These are phyloP conservation scores for Globisporangium megalacanthum DNA, from an alignment of 352 stramenopile genomes.

Conservation along the genomic window DNA sequence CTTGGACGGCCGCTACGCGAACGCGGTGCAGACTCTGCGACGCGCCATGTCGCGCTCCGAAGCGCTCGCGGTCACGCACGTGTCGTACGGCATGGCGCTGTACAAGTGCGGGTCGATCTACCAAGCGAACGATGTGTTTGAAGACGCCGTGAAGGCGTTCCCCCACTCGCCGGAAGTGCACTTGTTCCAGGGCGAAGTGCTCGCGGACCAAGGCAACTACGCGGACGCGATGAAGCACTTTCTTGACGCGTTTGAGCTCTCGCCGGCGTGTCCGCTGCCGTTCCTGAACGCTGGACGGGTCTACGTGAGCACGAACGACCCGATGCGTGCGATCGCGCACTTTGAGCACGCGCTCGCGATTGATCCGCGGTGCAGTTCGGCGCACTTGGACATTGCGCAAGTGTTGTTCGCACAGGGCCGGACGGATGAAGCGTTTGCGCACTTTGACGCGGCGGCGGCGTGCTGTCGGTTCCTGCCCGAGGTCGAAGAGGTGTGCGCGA, in stretches of 20 bases:
- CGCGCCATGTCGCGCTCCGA: conserved; percentile 75
- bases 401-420: conserved; percentile 81
- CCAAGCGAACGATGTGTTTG: conserved; percentile 79
- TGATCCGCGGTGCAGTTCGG: conserved; percentile 71
- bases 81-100: conserved; percentile 83
- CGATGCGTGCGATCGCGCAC: conserved; percentile 70
- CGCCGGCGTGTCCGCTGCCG: conserved; percentile 67
- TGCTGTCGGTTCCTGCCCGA: conserved; percentile 82
- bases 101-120: conserved; percentile 83
- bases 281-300: conserved; percentile 81
- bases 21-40: conserved; percentile 64
- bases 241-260: conserved; percentile 60
- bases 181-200: conserved; percentile 78
- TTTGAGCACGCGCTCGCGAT: conserved; percentile 76
- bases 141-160: conserved; percentile 58
- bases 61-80: conserved; percentile 58
- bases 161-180: conserved; percentile 70
- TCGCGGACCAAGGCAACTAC: conserved; percentile 81
- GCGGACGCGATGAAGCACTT: conserved; percentile 77
- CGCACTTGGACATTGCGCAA: conserved; percentile 81
- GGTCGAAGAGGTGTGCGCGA: conserved; percentile 77
- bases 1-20: conserved; percentile 68
- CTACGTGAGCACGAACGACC: conserved; percentile 81
- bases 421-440: conserved; percentile 58
- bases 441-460: conserved; percentile 63